A percentile compares a stretch with the other conserved stretches of the same genome.
Evolutionary conservation across 1,139 yeast species (phyloP).

Genomic region (Taphrina pruni): DNA sequence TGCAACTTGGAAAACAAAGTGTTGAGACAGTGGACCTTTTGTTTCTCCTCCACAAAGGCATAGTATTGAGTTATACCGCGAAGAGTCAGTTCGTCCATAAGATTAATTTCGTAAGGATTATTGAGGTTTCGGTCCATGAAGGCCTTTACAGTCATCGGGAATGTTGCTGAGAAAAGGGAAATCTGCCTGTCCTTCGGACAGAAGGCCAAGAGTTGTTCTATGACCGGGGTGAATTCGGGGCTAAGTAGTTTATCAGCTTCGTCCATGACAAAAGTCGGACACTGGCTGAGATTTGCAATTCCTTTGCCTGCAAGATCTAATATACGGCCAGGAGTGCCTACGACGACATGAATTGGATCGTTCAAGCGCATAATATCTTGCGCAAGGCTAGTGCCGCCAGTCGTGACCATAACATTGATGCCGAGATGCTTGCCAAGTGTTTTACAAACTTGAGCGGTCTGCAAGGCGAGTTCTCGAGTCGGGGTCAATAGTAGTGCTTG

Average conservation of each 20-base stretch:
- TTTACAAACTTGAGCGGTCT: constrained; percentile 95
- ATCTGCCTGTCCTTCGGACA: constrained; percentile 85
- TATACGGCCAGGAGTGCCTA: constrained; percentile 97
- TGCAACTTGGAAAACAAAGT: constrained; percentile 91
- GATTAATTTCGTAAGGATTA: constrained; percentile 91
- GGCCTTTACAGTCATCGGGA: constrained; percentile 89
- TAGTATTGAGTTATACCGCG: constrained; percentile 96
- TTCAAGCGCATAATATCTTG: constrained; percentile 93
- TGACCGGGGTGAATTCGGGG: constrained; percentile 84
- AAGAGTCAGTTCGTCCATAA: constrained; percentile 95
- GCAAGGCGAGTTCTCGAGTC: constrained; percentile 94
- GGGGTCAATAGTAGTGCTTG: constrained; percentile 91
- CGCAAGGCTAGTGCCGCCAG: constrained; percentile 94
- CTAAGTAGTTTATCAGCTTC: constrained; percentile 98
- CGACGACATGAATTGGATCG: constrained; percentile 89
- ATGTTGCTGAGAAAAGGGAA: constrained; percentile 89
- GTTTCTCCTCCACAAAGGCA: constrained; percentile 96
- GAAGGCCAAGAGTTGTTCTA: constrained; percentile 82
- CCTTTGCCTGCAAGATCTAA: constrained; percentile 89
- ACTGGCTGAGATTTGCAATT: constrained; percentile 83
- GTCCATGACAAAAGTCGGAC: constrained; percentile 93
- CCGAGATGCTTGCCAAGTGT: constrained; percentile 90
- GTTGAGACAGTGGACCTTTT: constrained; percentile 92
- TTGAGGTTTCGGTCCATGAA: constrained; percentile 75
- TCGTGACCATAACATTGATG: constrained; percentile 94